Evolutionary conservation across 1,284 basidiomycete species (phyloP).

Genomic region (Pisolithus thermaeus): DNA sequence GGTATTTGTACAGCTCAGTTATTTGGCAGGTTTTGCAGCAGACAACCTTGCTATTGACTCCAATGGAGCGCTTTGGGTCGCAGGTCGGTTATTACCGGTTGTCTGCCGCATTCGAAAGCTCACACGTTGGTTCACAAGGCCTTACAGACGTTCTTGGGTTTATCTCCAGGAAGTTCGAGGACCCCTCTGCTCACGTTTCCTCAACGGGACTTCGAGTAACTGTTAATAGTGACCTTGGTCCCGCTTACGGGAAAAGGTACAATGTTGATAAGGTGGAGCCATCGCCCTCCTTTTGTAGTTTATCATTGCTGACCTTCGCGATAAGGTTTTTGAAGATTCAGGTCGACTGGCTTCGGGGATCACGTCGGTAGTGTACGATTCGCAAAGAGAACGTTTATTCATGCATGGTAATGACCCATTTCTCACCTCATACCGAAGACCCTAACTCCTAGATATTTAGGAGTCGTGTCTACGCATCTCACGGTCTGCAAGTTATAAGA

Average conservation of each 20-base stretch:
- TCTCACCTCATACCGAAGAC: not conserved
- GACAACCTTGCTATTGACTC: conserved; percentile 56
- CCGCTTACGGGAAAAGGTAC: conserved; percentile 62
- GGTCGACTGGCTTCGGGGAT: conserved; percentile 48
- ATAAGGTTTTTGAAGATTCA: conserved; percentile 59
- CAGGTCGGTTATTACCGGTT: conserved; percentile 33
- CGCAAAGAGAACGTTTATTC: conserved; percentile 43
- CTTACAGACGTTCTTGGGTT: conserved; percentile 25
- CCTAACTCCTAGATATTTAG: conserved; percentile 11
- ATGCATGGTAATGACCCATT: conserved; percentile 43
- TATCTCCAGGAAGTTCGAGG: conserved; percentile 31
- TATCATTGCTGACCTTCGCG: not conserved
- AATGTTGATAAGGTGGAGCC: conserved; percentile 49
- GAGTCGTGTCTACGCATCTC: conserved; percentile 27
- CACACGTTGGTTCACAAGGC: conserved; percentile 15
- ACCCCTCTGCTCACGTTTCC: conserved; percentile 36
- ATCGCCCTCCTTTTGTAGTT: not conserved
- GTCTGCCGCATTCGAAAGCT: conserved; percentile 1
- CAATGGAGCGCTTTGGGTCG: conserved; percentile 52
- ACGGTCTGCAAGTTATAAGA: conserved; percentile 19
- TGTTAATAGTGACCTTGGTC: conserved; percentile 41
- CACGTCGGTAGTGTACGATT: conserved; percentile 51
- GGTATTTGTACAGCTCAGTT: not conserved
- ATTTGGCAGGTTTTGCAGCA: conserved; percentile 36
- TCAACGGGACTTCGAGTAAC: conserved; percentile 49